A percentile compares a stretch with the other conserved stretches of the same genome.
Evolutionary conservation across 2,329 filamentous ascomycete genomes (phyloP).

Genomic region (Fusarium odoratissimum): DNA sequence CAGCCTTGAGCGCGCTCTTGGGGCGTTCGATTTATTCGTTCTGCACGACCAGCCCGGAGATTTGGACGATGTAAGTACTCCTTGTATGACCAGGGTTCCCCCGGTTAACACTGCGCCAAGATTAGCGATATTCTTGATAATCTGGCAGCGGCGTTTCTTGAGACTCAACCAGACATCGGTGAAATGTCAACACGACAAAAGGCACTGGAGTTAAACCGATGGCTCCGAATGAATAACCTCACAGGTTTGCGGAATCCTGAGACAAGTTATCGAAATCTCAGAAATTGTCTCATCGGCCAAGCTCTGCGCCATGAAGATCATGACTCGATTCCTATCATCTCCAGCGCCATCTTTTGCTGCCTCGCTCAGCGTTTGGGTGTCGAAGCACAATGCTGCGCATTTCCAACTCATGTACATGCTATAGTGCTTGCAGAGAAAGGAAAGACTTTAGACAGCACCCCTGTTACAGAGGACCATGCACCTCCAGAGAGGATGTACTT

Average conservation of each 20-base stretch:
- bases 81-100: not conserved
- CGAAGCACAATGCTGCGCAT: constrained; percentile 80
- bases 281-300: constrained; percentile 89
- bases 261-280: constrained; percentile 78
- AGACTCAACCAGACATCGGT: constrained; percentile 63
- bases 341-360: constrained; percentile 86
- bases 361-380: constrained; percentile 80
- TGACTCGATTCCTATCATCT: constrained; percentile 86
- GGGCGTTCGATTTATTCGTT: constrained; percentile 91
- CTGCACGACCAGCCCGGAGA: constrained; percentile 79
- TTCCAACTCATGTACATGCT: constrained; percentile 87
- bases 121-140: constrained; percentile 73
- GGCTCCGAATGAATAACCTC: constrained; percentile 75
- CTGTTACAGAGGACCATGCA: constrained; percentile 53
- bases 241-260: constrained; percentile 75
- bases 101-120: constrained; percentile 52
- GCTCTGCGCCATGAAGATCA: constrained; percentile 79
- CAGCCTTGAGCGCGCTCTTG: constrained; percentile 77
- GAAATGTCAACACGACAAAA: constrained; percentile 72
- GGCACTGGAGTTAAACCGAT: constrained; percentile 75
- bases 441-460: constrained; percentile 67
- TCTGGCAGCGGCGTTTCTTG: constrained; percentile 67
- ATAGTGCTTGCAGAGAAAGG: constrained; percentile 74
- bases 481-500: constrained; percentile 73
- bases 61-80: constrained; percentile 71